phyloP scores from a whole-genome alignment of 148 eudicot genomes.

The Nyssa sinensis region DNA sequence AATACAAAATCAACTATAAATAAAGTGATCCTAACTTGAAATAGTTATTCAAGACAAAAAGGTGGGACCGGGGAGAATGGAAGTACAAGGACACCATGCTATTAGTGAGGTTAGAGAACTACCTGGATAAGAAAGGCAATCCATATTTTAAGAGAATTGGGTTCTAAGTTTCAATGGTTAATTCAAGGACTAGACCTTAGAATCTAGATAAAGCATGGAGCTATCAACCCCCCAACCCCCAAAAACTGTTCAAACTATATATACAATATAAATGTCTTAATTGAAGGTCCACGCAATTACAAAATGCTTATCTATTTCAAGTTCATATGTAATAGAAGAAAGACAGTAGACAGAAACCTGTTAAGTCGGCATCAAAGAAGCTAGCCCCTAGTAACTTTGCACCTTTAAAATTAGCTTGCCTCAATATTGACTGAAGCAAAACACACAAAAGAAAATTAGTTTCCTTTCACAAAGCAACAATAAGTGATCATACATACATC shows the following conservation, averaged over 20 bases:
- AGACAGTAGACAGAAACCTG: constrained; percentile 47
- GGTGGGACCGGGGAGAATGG: not conserved
- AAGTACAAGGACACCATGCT: not conserved
- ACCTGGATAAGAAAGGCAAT: not conserved
- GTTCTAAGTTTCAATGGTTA: no score
- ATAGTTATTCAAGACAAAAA: no score
- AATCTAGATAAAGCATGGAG: not conserved
- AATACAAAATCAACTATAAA: no score
- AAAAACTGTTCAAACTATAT: not conserved
- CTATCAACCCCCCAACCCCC: no score
- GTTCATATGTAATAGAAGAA: not conserved
- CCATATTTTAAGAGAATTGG: not conserved
- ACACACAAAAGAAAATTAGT: not conserved
- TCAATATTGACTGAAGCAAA: constrained; percentile 69
- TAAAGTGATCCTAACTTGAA: no score
- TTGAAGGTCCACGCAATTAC: not conserved
- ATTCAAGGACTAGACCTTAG: no score
- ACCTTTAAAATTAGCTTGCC: constrained; percentile 89
- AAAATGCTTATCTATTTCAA: not conserved
- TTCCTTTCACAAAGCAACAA: not conserved
- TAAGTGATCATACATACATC: not conserved
- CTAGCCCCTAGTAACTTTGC: constrained; percentile 93
- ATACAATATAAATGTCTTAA: not conserved
- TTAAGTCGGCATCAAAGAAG: constrained; percentile 98
- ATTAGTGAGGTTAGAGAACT: no score